Base-by-base conservation (phyloP, 2,329 filamentous ascomycete species). In the Bipolaris bicolor region DNA sequence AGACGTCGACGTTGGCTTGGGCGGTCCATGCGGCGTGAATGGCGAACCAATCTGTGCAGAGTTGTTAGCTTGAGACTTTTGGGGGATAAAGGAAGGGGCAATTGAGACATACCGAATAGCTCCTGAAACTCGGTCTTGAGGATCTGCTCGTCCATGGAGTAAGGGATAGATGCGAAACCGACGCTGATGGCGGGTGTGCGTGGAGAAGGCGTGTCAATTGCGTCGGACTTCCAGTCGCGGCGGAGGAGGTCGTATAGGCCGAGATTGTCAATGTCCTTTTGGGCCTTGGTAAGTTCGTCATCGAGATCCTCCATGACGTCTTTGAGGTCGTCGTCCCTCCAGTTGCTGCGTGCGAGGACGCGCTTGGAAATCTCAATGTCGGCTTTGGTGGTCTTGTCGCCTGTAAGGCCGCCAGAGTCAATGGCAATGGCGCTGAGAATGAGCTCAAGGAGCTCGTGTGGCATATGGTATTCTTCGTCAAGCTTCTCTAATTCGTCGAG, bases 1-100 rank as follows among this genome's bases (percentile, higher is more conserved):
- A 76, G 63, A 82, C 78, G 60, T 82, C 80, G 11, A 77, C 76
- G 31, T 78, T 76, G 9, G 76, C 69, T 56, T 79, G 73, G 5
- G 80, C 79, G 0, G 80, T 82, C 79, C 79, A 82, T 1, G 80
- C 80, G 10, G 80, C 79, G 49, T 82, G 78, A 26, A 81, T 70
- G 3, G 79, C 79, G 55, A 81, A 82, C 79, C 79, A 82, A 63
- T 81, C 55, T 57, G 11, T 45, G 18, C 29, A 31, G 3, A 11
- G 3, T 7, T 3, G 45, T 57, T 45, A 54, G 55, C 13, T 54
- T 18, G 18, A 1, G 7, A 3, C 36, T 16, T 9, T 20, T 9
- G 5, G 18, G n/a, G 3, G 2, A 7, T 3, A 29, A 15, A 5
- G 9, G 15, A 3, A 18, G 16, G 16, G 16, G 4, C 7, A 15